Conservation (phyloP, 2,329 filamentous ascomycete genomes). For the Cladophialophora yegresii region DNA sequence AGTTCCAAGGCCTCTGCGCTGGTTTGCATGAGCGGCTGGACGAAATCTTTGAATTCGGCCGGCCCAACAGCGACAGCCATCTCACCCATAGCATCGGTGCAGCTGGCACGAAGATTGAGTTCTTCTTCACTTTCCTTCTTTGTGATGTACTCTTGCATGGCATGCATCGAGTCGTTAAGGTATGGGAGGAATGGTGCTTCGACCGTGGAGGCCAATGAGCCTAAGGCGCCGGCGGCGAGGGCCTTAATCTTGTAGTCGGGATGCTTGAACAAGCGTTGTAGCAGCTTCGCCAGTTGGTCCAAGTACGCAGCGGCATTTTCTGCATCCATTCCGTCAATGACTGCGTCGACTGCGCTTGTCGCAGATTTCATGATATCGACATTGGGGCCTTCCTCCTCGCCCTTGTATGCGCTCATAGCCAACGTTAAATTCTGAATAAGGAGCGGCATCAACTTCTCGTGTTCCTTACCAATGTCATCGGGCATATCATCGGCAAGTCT, state of each 20-base stretch:
- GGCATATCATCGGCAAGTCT: constrained; percentile 90
- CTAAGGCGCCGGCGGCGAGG: constrained; percentile 82
- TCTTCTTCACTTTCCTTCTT: constrained; percentile 90
- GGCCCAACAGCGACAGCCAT: constrained; percentile 87
- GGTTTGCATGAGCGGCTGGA: constrained; percentile 84
- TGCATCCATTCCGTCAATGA: constrained; percentile 80
- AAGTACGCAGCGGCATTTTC: constrained; percentile 81
- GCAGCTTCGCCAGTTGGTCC: constrained; percentile 76
- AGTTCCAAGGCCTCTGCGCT: constrained; percentile 88
- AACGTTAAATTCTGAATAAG: constrained; percentile 87
- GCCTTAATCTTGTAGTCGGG: constrained; percentile 88
- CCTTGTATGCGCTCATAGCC: constrained; percentile 68
- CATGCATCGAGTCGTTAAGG: constrained; percentile 86
- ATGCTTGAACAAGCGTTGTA: constrained; percentile 80
- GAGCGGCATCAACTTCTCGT: constrained; percentile 78
- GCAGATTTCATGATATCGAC: constrained; percentile 85
- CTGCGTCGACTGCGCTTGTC: constrained; percentile 85
- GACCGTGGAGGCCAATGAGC: constrained; percentile 84
- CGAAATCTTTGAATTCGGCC: constrained; percentile 85
- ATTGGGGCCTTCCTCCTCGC: constrained; percentile 69
- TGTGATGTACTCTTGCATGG: constrained; percentile 78
- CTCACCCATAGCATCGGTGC: constrained; percentile 89
- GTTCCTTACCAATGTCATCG: constrained; percentile 83
- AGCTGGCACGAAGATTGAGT: constrained; percentile 82
- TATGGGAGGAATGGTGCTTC: constrained; percentile 84